These are phyloP conservation scores for Penicillium sp. DNA, from an alignment of 2,329 filamentous ascomycete genomes.

Conservation along the genomic window DNA sequence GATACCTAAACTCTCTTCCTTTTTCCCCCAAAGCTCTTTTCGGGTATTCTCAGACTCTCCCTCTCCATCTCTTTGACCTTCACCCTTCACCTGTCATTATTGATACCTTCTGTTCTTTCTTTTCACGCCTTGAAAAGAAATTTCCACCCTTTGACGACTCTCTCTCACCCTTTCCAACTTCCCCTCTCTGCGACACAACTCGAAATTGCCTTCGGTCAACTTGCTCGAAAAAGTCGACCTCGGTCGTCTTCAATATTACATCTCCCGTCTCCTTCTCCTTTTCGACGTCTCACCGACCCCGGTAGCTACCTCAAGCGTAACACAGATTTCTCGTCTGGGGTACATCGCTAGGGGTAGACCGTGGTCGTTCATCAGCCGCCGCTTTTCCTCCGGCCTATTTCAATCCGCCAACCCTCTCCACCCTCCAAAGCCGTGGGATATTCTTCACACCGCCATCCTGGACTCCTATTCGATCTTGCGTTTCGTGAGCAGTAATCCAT, in stretches of 20 bases:
- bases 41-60: background rate
- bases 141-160: background rate
- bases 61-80: conserved; percentile 9
- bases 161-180: background rate
- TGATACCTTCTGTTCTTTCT: conserved; percentile 8
- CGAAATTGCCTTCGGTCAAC: conserved; percentile 1
- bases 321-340: conserved; percentile 39
- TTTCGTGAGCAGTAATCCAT: conserved; percentile 22
- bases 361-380: conserved; percentile 22
- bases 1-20: conserved; percentile 13
- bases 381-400: background rate
- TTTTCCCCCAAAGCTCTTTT: conserved; percentile 14
- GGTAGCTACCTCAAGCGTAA: conserved; percentile 41
- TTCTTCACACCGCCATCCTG: conserved; percentile 20
- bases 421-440: background rate
- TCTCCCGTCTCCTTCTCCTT: background rate
- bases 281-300: conserved; percentile 19
- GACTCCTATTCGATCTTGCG: conserved; percentile 19
- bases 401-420: background rate
- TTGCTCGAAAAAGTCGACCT: conserved; percentile 8
- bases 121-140: background rate
- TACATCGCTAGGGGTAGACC: conserved; percentile 41
- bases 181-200: conserved; percentile 6
- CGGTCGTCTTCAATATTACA: conserved; percentile 11
- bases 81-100: conserved; percentile 2